Percentiles rank a stretch among this genome's conserved stretches.
Conservation (phyloP, 2,329 filamentous ascomycete genomes). For the Colletotrichum lupini region DNA sequence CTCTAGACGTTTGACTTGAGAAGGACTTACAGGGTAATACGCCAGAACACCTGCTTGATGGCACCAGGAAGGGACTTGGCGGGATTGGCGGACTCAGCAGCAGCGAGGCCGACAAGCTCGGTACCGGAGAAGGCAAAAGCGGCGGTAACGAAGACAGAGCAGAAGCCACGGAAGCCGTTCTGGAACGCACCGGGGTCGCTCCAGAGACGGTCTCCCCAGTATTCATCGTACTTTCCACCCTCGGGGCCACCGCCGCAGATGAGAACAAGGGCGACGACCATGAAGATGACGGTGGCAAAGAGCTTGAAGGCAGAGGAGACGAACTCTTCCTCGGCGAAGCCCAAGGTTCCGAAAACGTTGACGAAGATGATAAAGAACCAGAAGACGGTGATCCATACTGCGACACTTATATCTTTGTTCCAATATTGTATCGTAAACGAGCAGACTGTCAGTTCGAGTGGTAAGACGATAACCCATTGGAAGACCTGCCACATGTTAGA, state of each 20-base stretch:
- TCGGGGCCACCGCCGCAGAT: slow-evolving; percentile 68
- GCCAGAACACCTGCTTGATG: slow-evolving; percentile 77
- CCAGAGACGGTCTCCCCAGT: slow-evolving; percentile 56
- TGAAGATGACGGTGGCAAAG: slow-evolving; percentile 68
- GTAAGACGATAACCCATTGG: slow-evolving; percentile 62
- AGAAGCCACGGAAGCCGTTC: slow-evolving; percentile 77
- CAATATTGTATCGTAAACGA: slow-evolving; percentile 64
- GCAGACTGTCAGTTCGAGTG: slow-evolving; percentile 62
- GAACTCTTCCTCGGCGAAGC: slow-evolving; percentile 68
- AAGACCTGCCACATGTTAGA: slow-evolving; percentile 44
- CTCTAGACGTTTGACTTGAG: not conserved
- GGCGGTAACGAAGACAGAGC: slow-evolving; percentile 75
- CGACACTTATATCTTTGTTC: slow-evolving; percentile 57
- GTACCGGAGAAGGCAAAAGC: slow-evolving; percentile 77
- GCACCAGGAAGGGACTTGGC: slow-evolving; percentile 79
- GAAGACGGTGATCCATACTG: slow-evolving; percentile 66
- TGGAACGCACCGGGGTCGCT: slow-evolving; percentile 65
- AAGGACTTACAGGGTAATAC: slow-evolving; percentile 54
- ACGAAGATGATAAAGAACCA: slow-evolving; percentile 59
- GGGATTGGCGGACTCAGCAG: slow-evolving; percentile 75
- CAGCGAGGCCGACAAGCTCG: slow-evolving; percentile 76
- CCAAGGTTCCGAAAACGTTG: slow-evolving; percentile 66
- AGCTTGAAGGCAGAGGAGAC: slow-evolving; percentile 67
- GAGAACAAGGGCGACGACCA: slow-evolving; percentile 68
- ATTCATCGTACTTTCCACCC: slow-evolving; percentile 51